Evolutionary conservation across 768 basidiomycete genomes (phyloP).

Genomic region (Mrakia hoshinonis): DNA sequence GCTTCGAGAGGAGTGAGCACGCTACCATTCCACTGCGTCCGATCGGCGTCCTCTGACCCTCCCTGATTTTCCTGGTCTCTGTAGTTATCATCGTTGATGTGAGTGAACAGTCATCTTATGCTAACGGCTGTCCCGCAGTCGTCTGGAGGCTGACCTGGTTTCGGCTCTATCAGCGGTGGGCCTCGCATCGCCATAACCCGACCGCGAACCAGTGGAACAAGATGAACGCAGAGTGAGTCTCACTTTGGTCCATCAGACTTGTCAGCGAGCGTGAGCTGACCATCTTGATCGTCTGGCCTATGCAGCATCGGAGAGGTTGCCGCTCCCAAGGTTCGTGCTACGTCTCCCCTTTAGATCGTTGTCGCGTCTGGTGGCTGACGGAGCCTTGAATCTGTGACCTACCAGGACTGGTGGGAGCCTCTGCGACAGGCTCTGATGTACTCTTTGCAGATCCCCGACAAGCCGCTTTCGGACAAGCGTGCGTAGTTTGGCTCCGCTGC

Average conservation of each 20-base stretch:
- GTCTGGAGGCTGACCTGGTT: background rate
- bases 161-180: slow-evolving; percentile 23
- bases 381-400: background rate
- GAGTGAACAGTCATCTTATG: too few species aligned
- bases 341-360: background rate
- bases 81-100: slow-evolving; percentile 24
- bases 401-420: slow-evolving; percentile 27
- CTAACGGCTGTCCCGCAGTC: too few species aligned
- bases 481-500: background rate
- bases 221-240: slow-evolving; percentile 27
- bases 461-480: slow-evolving; percentile 13
- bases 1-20: slow-evolving; percentile 15
- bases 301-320: background rate
- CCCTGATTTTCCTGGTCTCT: background rate
- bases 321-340: background rate
- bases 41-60: background rate
- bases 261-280: too few species aligned
- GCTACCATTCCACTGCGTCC: background rate
- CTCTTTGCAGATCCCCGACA: background rate
- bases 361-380: background rate
- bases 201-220: slow-evolving; percentile 29
- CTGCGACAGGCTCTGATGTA: slow-evolving; percentile 17
- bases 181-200: slow-evolving; percentile 29
- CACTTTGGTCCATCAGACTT: too few species aligned
- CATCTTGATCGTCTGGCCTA: background rate